Base-by-base conservation (phyloP, 257 asterid species). In the Eucommia ulmoides region DNA sequence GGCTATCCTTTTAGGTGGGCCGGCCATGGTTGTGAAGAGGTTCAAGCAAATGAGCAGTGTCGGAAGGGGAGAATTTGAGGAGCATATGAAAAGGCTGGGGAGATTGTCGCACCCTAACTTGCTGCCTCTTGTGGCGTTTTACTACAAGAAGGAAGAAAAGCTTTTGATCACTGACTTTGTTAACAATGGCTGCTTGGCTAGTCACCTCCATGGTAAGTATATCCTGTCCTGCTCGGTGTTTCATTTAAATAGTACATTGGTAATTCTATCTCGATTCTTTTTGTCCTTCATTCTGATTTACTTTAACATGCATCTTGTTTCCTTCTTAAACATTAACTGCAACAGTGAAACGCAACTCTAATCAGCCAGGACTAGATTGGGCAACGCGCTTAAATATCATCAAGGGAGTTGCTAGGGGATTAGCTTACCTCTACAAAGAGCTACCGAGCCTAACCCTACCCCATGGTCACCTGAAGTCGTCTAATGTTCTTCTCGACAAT, bases 391-490 rank as follows among this genome's bases (percentile, higher is more conserved):
- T 82, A 25, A 65, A 59, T 41, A 79, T 82, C 68, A 63, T 82
- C 59, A 76, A 82, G 62, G 93, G 93, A 7, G 76, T 79, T 12
- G 68, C 81, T 19, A 69, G 66, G 24, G 93, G 88, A 0, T 57
- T 82, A 29, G 26, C 60, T 35, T 59, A 76, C 59, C 82, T 82
- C 0, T 59, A 74, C 70, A 50, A 60, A 18, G 67, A 72, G 21
- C 62, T 82, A 1, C 77, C 83, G 1, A 20, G 56, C 3, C 19
- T 73, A 5, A 19, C 71, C 16, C 71, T 79, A 0, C 94, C 93
- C 0, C 88, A 83, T 29, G 94, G 94, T 23, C 75, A 84, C 60
- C 75, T 84, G 16, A 84, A 84, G 52, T 84, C 94, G 2, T 78
- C 93, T 0, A 84, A 80, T 50, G 81, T 80, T 21, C 88, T 80